These are phyloP conservation scores for Fusarium dimerum DNA, from an alignment of 2,329 filamentous ascomycete species.

Conservation along the genomic window DNA sequence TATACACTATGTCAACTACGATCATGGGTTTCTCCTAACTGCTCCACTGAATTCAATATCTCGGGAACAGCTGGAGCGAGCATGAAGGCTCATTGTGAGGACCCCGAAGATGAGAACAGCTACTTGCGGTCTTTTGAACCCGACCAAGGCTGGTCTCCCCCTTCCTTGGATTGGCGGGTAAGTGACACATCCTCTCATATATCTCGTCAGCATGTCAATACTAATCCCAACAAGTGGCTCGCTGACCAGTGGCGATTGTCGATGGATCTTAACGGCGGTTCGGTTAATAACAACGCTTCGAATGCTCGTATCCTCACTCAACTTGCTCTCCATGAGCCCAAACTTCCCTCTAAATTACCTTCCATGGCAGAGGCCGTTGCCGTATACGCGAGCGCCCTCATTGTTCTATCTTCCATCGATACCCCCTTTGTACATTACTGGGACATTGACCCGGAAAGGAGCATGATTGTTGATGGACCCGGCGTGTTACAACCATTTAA, in stretches of 20 bases:
- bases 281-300: slow-evolving; percentile 55
- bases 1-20: slow-evolving; percentile 71
- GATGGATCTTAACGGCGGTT: slow-evolving; percentile 58
- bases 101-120: slow-evolving; percentile 51
- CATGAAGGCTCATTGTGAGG: slow-evolving; percentile 63
- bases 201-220: not conserved
- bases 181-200: not conserved
- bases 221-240: slow-evolving; percentile 39
- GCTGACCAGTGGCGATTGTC: slow-evolving; percentile 55
- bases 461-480: slow-evolving; percentile 41
- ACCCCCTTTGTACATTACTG: slow-evolving; percentile 63
- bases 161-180: slow-evolving; percentile 52
- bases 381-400: slow-evolving; percentile 66
- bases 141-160: slow-evolving; percentile 32
- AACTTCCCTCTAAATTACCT: slow-evolving; percentile 55
- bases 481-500: slow-evolving; percentile 60
- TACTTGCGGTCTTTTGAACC: slow-evolving; percentile 49
- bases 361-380: slow-evolving; percentile 75
- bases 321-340: slow-evolving; percentile 43
- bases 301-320: slow-evolving; percentile 59
- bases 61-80: slow-evolving; percentile 58
- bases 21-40: slow-evolving; percentile 63
- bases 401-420: slow-evolving; percentile 60
- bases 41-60: slow-evolving; percentile 63
- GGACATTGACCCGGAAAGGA: slow-evolving; percentile 38